Base-by-base conservation (phyloP, 371 early-diverging fungal species). In the Syncephalastrum monosporum region DNA sequence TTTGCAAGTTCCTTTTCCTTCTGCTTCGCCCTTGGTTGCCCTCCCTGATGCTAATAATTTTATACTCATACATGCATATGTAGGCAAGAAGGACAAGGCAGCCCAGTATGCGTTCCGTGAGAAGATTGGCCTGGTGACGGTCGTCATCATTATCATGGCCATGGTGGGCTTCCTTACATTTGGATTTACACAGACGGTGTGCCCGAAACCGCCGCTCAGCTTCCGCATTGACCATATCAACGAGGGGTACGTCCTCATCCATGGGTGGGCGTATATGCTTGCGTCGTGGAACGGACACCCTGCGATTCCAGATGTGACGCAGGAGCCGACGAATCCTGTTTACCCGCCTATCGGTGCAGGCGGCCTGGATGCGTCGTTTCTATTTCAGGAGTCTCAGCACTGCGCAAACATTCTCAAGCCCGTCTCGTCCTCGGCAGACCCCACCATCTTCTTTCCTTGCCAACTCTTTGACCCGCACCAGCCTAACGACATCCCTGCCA, bases 101-200 rank as follows among this genome's bases (percentile, higher is more conserved):
- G 74, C 84, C 12, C 91, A 85, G 68, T 90, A 84, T 58, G 96
- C 94, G 15, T 93, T 89, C 83, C 74, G 92, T 65, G 94, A 93
- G 68, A 93, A 93, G 59, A 88, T 92, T 17, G 90, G 87, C 0
- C 75, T 93, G 21, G 85, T 89, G 19, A 72, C 75, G 48, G 83
- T 92, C 44, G 91, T 92, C 45, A 50, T 90, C 10, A 42, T 78
- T 21, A 78, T 91, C 41, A 90, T 91, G 75, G 81, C 72, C 5
- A 65, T 77, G 21, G 89, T 92, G 16, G 91, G 90, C 21, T 91
- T 89, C 63, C 64, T 92, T 42, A 91, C 91, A 5, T 89, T 89
- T 69, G 87, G 85, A 5, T 82, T 86, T 59, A 84, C 83, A 19
- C 79, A 82, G 46, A 77, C 74, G 8, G 76, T 87, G 0, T 87